Evolutionary conservation across 139 green algal genomes (phyloP).

Genomic region (Chlorella sp.): DNA sequence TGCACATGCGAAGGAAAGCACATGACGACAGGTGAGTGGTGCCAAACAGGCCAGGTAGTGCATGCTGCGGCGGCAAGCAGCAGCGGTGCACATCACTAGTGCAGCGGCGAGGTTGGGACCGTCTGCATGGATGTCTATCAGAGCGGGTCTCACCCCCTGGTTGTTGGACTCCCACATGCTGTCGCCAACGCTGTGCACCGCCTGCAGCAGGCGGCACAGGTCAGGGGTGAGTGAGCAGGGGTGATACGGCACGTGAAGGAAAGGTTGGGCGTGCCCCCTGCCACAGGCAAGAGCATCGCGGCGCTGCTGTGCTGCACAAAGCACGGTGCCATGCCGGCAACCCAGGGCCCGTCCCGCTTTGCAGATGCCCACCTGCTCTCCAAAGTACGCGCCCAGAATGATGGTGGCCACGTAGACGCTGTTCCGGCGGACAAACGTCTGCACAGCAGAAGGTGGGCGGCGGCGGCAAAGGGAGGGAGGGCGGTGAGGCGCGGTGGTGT

Average conservation of each 20-base stretch:
- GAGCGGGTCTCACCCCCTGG: constrained; percentile 34
- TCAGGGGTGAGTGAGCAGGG: not conserved
- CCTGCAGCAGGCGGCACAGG: constrained; percentile 29
- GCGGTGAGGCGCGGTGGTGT: not conserved
- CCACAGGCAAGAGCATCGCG: no score
- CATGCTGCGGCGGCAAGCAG: not conserved
- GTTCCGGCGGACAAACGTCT: constrained; percentile 54
- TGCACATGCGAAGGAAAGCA: not conserved
- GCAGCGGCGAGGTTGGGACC: not conserved
- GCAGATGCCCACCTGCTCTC: constrained; percentile 42
- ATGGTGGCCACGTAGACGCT: constrained; percentile 53
- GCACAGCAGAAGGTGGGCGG: not conserved
- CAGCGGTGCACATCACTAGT: no score
- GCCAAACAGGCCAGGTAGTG: not conserved
- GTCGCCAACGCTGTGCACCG: constrained; percentile 33
- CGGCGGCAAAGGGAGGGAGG: not conserved
- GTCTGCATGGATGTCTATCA: no score
- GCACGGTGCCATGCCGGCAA: not conserved
- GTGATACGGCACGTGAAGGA: not conserved
- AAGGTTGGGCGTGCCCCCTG: no score
- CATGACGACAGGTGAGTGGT: not conserved
- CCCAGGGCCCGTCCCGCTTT: not conserved
- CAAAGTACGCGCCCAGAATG: constrained; percentile 45
- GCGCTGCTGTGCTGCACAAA: not conserved
- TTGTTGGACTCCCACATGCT: constrained; percentile 58